phyloP scores from a whole-genome alignment of 345 rosid genomes.

The Geranium brycei region DNA sequence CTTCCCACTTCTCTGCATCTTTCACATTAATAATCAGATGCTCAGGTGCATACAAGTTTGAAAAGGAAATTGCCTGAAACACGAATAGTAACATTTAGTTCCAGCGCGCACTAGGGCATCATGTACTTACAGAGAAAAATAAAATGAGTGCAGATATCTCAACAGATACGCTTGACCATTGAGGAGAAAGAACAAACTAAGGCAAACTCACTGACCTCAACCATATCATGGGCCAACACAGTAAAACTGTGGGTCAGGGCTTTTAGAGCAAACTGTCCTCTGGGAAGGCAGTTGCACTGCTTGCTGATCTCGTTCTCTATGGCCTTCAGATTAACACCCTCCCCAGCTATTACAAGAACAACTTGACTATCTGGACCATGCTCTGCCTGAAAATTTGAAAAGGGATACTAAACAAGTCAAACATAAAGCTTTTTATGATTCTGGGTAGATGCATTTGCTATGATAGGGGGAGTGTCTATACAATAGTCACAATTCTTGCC shows the following conservation, averaged over 20 bases:
- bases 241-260: conserved; percentile 77
- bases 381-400: conserved; percentile 54
- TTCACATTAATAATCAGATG: conserved; percentile 76
- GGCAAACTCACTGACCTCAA: conserved; percentile 39
- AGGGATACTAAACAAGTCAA: neutral
- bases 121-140: no score
- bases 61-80: conserved; percentile 60
- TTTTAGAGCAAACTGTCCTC: conserved; percentile 73
- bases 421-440: no score
- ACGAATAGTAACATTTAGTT: no score
- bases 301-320: conserved; percentile 67
- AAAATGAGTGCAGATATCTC: neutral
- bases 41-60: conserved; percentile 89
- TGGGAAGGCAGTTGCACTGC: conserved; percentile 64
- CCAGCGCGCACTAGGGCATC: neutral
- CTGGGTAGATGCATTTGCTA: no score
- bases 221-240: conserved; percentile 68
- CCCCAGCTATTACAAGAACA: conserved; percentile 79
- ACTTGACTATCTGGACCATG: conserved; percentile 98
- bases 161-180: no score
- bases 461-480: no score
- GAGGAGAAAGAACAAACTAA: neutral
- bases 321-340: conserved; percentile 53
- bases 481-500: neutral
- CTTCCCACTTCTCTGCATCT: conserved; percentile 91